Percentiles rank a stretch among this genome's conserved stretches.
These are phyloP conservation scores for Cordyceps tenuipes DNA, from an alignment of 2,329 filamentous ascomycete genomes.

Conservation along the genomic window DNA sequence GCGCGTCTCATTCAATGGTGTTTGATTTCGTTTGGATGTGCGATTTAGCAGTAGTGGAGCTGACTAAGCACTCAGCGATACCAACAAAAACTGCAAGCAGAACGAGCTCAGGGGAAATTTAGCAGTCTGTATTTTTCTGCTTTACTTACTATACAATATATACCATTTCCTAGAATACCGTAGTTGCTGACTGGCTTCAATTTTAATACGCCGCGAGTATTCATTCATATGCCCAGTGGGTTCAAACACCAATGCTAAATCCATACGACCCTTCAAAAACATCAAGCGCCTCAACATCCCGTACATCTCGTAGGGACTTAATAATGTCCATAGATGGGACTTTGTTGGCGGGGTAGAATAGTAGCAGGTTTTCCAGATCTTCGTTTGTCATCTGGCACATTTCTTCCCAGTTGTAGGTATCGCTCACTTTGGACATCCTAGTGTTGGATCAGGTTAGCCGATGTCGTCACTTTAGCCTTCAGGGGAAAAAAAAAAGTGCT, in stretches of 20 bases:
- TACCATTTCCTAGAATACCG: neutral
- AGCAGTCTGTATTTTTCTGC: neutral
- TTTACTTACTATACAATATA: constrained; percentile 3
- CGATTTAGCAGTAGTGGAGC: neutral
- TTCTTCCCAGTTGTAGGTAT: constrained; percentile 76
- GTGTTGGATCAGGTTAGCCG: neutral
- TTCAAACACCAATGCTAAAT: constrained; percentile 41
- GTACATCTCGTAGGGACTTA: constrained; percentile 43
- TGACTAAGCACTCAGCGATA: constrained; percentile 4
- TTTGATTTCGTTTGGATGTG: neutral
- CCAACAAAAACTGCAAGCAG: neutral
- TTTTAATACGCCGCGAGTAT: neutral
- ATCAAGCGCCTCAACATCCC: constrained; percentile 38
- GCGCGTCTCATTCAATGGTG: neutral
- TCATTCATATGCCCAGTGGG: neutral
- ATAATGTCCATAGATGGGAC: constrained; percentile 49
- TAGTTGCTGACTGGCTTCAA: neutral
- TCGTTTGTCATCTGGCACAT: constrained; percentile 73
- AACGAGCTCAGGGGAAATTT: neutral
- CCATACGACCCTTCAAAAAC: constrained; percentile 53
- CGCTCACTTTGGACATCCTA: constrained; percentile 89
- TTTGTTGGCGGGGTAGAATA: constrained; percentile 55
- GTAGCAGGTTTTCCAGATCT: constrained; percentile 76
- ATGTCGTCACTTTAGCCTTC: neutral
- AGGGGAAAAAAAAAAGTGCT: neutral